phyloP scores from a whole-genome alignment of 1,284 basidiomycete species.

The Puccinia triticina region DNA sequence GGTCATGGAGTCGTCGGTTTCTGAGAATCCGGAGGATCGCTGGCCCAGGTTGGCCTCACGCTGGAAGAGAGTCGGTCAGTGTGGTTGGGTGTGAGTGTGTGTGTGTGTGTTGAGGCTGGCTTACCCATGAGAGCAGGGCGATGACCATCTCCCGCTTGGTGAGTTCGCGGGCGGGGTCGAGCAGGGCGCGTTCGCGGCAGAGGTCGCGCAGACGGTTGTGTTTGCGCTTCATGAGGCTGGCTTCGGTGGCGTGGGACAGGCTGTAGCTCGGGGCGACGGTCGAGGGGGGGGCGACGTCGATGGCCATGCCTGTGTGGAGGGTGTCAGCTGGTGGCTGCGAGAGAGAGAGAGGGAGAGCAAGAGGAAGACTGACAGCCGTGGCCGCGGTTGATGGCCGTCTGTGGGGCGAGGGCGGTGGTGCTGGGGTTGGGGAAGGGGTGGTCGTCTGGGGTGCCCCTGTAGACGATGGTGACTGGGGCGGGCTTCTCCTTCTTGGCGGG shows the following conservation, averaged over 20 bases:
- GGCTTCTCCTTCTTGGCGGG: conserved; percentile 40
- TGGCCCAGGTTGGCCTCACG: conserved; percentile 25
- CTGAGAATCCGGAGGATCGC: conserved; percentile 17
- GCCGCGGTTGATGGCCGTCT: conserved; percentile 33
- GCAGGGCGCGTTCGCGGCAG: conserved; percentile 67
- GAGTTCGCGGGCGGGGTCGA: conserved; percentile 73
- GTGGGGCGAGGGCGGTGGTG: conserved; percentile 24
- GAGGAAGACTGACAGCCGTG: conserved; percentile 5
- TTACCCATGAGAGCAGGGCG: conserved; percentile 77
- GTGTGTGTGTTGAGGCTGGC: neutral
- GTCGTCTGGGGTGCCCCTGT: conserved; percentile 29
- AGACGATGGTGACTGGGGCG: conserved; percentile 46
- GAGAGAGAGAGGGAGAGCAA: neutral
- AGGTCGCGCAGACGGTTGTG: conserved; percentile 63
- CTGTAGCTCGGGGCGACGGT: conserved; percentile 23
- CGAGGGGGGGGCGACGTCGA: neutral
- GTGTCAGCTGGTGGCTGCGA: neutral
- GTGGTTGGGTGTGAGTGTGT: neutral
- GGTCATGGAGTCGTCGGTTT: conserved; percentile 43
- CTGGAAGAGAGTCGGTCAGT: neutral
- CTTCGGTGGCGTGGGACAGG: conserved; percentile 47
- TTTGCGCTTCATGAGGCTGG: conserved; percentile 45
- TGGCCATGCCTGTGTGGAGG: neutral
- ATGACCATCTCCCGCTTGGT: conserved; percentile 88
- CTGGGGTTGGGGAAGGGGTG: neutral